These are phyloP conservation scores for Tillandsia fasciculata DNA, from an alignment of 176 grass and related monocot species.

Conservation along the genomic window DNA sequence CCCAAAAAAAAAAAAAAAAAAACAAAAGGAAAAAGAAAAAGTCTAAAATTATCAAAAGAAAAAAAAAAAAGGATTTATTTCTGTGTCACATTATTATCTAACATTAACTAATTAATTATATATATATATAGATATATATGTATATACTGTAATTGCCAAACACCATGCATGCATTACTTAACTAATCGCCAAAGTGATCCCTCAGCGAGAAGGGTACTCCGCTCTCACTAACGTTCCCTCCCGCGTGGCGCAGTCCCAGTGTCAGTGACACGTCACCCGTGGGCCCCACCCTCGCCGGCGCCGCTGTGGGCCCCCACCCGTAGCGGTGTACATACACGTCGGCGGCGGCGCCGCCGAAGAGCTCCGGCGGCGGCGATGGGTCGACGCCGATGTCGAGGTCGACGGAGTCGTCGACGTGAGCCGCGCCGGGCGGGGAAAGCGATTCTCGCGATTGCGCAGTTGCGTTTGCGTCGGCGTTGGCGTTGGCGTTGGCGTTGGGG, in stretches of 20 bases:
- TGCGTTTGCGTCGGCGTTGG: not conserved
- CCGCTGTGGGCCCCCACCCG: constrained; percentile 33
- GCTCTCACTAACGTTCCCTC: constrained; percentile 42
- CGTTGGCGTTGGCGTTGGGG: constrained; percentile 2
- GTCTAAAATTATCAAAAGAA: no score
- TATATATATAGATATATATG: not conserved
- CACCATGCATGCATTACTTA: constrained; percentile 48
- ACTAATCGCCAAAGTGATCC: constrained; percentile 65
- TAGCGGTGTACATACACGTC: constrained; percentile 57
- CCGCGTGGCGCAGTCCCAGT: constrained; percentile 78
- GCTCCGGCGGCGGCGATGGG: constrained; percentile 44
- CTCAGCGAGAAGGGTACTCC: constrained; percentile 75
- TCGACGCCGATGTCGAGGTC: constrained; percentile 38
- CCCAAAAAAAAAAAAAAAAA: no score
- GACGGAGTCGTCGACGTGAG: constrained; percentile 2
- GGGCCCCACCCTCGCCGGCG: constrained; percentile 40
- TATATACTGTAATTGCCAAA: constrained; percentile 51
- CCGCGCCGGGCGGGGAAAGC: constrained; percentile 9
- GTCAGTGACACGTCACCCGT: constrained; percentile 87
- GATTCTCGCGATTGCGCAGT: not conserved
- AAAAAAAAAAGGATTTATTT: no score
- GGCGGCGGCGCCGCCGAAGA: constrained; percentile 36
- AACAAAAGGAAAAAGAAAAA: no score
- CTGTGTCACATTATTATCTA: no score
- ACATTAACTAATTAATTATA: no score